Base-by-base conservation (phyloP, 2,329 filamentous ascomycete species). In the Cladophialophora yegresii region DNA sequence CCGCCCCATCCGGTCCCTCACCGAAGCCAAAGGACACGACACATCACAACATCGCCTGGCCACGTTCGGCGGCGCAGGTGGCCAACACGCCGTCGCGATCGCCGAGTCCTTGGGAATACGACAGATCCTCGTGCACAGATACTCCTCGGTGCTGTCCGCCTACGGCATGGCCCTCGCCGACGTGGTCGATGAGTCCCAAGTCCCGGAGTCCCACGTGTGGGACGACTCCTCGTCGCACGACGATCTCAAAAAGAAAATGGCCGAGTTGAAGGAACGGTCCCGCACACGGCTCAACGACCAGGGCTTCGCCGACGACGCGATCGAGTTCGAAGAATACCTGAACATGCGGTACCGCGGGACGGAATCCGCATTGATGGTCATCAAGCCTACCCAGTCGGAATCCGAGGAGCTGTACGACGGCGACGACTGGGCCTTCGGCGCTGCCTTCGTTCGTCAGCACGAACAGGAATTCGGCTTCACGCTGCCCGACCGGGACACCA, bases 391-490 rank as follows among this genome's bases (percentile, higher is more conserved):
- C 2, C 78, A 83, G 43, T 84, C 87, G 57, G 87, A 91, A 62
- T 82, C 82, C 0, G 78, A 85, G 64, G 82, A 83, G 45, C 79
- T 83, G 13, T 89, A 84, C 68, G 80, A 76, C 26, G 87, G 86
- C 6, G 85, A 90, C 61, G 84, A 88, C 8, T 96, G 90, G 90
- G 89, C 88, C 0, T 97, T 93, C 77, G 91, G 89, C 2, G 85
- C 88, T 69, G 92, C 91, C 0, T 97, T 98, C 72, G 82, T 96
- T 33, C 87, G 87, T 71, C 91, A 96, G 71, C 93, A 97, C 73
- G 88, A 92, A 58, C 92, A 95, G 73, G 93, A 97, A 73, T 97
- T 97, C 73, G 92, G 92, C 0, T 97, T 97, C 73, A 96, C 90
- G 0, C 81, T 97, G 2, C 87, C 87, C 26, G 90, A 96, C 64